Conservation (phyloP, 2,329 filamentous ascomycete species). For the Alternaria viburni region DNA sequence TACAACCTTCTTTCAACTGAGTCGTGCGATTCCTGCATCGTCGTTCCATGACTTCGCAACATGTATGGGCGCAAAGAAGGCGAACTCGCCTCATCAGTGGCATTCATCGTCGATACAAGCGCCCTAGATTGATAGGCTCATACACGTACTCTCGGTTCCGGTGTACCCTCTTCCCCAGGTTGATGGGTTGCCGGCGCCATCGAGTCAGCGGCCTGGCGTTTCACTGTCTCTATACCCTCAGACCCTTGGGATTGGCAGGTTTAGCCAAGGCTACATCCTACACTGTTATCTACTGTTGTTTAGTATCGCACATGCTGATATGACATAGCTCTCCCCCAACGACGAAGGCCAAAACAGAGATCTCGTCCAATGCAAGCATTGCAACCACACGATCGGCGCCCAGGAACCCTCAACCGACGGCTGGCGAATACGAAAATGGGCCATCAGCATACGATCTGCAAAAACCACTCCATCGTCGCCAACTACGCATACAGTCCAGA, state of each 20-base stretch:
- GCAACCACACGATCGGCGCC: slow-evolving; percentile 45
- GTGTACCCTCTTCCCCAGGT: slow-evolving; percentile 38
- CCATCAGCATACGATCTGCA: slow-evolving; percentile 40
- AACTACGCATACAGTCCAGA: slow-evolving; percentile 33
- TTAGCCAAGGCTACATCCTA: slow-evolving; percentile 41
- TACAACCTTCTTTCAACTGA: background rate
- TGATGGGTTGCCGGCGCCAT: slow-evolving; percentile 37
- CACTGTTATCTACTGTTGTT: background rate
- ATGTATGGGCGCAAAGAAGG: slow-evolving; percentile 62
- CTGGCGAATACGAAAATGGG: slow-evolving; percentile 59
- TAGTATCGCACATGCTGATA: slow-evolving; percentile 14
- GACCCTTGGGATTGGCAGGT: slow-evolving; percentile 43
- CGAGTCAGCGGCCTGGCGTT: slow-evolving; percentile 40
- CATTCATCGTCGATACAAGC: slow-evolving; percentile 64
- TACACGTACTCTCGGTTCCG: slow-evolving; percentile 28
- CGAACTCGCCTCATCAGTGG: slow-evolving; percentile 56
- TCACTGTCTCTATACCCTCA: slow-evolving; percentile 40
- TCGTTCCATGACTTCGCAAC: background rate
- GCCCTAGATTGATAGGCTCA: slow-evolving; percentile 57
- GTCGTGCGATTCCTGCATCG: background rate
- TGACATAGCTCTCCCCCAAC: slow-evolving; percentile 2
- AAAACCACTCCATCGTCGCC: slow-evolving; percentile 4
- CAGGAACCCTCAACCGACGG: slow-evolving; percentile 54
- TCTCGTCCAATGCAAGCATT: slow-evolving; percentile 44
- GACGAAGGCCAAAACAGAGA: no score